These are phyloP conservation scores for Solanum hybrid DNA, from an alignment of 305 asterid genomes.

Conservation along the genomic window DNA sequence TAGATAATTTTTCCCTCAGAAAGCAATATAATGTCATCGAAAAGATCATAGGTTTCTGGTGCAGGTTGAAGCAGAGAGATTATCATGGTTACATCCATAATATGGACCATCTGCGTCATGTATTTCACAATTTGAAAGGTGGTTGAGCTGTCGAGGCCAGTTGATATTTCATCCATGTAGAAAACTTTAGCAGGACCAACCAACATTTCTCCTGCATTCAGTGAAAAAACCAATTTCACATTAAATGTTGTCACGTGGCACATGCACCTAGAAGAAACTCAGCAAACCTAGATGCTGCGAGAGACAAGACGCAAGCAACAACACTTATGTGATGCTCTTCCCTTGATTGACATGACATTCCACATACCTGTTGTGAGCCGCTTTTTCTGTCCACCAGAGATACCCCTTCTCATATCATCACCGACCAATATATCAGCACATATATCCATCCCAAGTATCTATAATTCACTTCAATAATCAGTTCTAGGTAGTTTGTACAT, in stretches of 20 bases:
- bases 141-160: slow-evolving; percentile 98
- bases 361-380: slow-evolving; percentile 81
- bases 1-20: slow-evolving; percentile 72
- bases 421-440: slow-evolving; percentile 89
- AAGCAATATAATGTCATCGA: slow-evolving; percentile 71
- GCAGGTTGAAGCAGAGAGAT: slow-evolving; percentile 96
- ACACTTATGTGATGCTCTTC: background rate
- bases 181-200: slow-evolving; percentile 93
- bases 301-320: background rate
- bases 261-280: background rate
- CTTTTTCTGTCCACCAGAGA: slow-evolving; percentile 97
- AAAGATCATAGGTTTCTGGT: slow-evolving; percentile 82
- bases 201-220: slow-evolving; percentile 75
- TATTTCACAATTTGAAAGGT: slow-evolving; percentile 74
- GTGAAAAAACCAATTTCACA: background rate
- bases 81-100: slow-evolving; percentile 79
- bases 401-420: slow-evolving; percentile 87
- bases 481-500: background rate
- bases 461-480: slow-evolving; percentile 6
- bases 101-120: slow-evolving; percentile 92
- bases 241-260: background rate
- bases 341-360: background rate
- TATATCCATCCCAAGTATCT: slow-evolving; percentile 89
- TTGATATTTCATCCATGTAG: slow-evolving; percentile 97
- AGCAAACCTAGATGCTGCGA: background rate